phyloP scores from a whole-genome alignment of 495 filamentous ascomycete species.

The Massariosphaeria phaeospora region DNA sequence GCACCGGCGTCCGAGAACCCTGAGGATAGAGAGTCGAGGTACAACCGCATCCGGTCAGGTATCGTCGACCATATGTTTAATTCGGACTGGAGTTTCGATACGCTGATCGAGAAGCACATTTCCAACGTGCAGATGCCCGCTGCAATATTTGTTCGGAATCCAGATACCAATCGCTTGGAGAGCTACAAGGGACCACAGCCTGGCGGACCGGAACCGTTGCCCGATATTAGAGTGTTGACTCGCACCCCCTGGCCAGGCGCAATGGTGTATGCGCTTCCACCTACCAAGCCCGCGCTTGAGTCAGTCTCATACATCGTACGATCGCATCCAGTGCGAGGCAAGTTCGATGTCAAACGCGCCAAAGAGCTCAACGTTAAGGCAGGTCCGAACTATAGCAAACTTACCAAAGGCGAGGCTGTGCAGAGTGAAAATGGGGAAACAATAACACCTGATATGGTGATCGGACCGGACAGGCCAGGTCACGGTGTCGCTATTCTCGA shows the following conservation, averaged over 20 bases:
- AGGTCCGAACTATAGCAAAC: constrained; percentile 47
- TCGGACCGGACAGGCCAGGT: constrained; percentile 52
- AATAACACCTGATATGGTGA: constrained; percentile 62
- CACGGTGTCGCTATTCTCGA: constrained; percentile 76
- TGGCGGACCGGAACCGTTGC: constrained; percentile 45
- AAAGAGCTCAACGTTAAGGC: constrained; percentile 52
- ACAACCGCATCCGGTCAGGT: constrained; percentile 51
- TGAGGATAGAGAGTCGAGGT: constrained; percentile 35
- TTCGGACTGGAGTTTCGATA: constrained; percentile 67
- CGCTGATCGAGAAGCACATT: constrained; percentile 59
- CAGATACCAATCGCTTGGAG: constrained; percentile 58
- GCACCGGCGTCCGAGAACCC: constrained; percentile 19
- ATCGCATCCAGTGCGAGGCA: constrained; percentile 67
- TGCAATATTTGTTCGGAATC: constrained; percentile 62
- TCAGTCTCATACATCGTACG: constrained; percentile 83
- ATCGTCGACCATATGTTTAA: constrained; percentile 78
- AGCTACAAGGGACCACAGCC: constrained; percentile 63
- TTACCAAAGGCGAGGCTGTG: constrained; percentile 51
- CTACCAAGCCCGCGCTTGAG: constrained; percentile 55
- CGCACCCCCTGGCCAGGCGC: constrained; percentile 81
- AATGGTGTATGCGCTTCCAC: constrained; percentile 56
- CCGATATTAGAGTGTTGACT: constrained; percentile 68
- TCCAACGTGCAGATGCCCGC: constrained; percentile 62
- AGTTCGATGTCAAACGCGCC: constrained; percentile 66
- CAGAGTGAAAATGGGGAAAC: constrained; percentile 51